Percentiles rank a stretch among this genome's conserved stretches.
phyloP scores from a whole-genome alignment of 2,329 filamentous ascomycete species.

The Incumbomyces delicatus region DNA sequence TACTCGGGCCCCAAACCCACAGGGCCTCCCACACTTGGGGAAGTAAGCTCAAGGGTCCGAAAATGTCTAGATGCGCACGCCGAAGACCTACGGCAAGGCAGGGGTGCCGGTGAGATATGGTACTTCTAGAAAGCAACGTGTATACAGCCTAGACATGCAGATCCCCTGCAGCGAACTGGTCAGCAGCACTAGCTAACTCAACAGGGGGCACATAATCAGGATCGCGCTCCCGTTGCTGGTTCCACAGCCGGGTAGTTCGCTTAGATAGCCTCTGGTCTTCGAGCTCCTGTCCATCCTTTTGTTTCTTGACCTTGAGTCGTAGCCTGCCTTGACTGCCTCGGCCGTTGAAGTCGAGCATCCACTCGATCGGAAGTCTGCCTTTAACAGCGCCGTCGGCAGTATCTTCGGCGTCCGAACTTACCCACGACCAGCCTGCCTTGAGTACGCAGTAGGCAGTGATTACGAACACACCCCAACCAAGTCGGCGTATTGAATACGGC shows the following conservation, averaged over 20 bases:
- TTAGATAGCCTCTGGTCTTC: conserved; percentile 13
- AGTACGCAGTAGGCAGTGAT: conserved; percentile 17
- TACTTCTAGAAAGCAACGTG: conserved; percentile 1
- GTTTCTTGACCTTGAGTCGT: conserved; percentile 17
- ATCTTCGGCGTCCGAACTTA: conserved; percentile 16
- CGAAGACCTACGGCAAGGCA: neutral
- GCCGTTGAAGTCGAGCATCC: conserved; percentile 17
- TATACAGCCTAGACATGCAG: neutral
- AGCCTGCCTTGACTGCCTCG: conserved; percentile 16
- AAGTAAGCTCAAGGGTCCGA: neutral
- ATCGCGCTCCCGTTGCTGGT: conserved; percentile 10
- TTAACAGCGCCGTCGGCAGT: conserved; percentile 13
- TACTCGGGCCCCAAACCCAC: neutral
- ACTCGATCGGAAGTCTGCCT: conserved; percentile 17
- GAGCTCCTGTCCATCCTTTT: conserved; percentile 17
- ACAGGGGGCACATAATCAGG: conserved; percentile 10
- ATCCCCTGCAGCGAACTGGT: neutral
- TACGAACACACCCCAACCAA: conserved; percentile 19
- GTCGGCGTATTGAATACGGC: conserved; percentile 15
- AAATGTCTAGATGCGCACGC: conserved; percentile 3
- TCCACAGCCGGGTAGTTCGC: conserved; percentile 10
- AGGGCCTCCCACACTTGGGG: neutral
- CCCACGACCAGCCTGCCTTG: conserved; percentile 17
- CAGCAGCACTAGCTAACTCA: neutral
- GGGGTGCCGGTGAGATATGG: conserved; percentile 5